Base-by-base conservation (phyloP, 1,284 basidiomycete genomes). In the Rhodofomes roseus region DNA sequence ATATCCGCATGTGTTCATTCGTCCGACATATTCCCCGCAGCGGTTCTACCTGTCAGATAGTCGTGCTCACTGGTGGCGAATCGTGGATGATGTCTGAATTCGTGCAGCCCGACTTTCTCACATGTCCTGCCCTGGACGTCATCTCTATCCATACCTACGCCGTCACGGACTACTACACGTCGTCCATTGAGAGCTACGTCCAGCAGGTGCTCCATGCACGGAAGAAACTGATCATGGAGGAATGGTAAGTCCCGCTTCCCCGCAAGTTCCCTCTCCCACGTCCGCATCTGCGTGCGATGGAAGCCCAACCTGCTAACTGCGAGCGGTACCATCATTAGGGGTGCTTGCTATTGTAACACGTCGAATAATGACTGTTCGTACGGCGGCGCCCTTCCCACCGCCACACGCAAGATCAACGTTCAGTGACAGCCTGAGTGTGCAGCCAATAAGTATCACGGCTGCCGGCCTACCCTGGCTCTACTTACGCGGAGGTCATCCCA, bases 141-240 rank as follows among this genome's bases (percentile, higher is more conserved):
- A 64, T 77, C 63, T 70, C 74, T 6, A 74, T 78, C 20, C 76
- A 78, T 60, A 75, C 76, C 18, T 79, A 78, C 61, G 75, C 74
- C 29, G 67, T 67, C 36, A 69, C 70, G 7, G 73, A 77, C 54
- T 66, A 66, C 34, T 43, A 58, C 12, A 75, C 74, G 8, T 67
- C 66, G 14, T 61, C 59, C 16, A 71, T 77, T 34, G 57, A 70
- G 61, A 62, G 66, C 29, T 70, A 69, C 23, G 68, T 77, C 57
- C 60, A 68, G 55, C 66, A 68, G 48, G 75, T 74, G 0, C 61
- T 69, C 54, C 54, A 60, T 18, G 68, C 70, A 2, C 71, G 73
- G 27, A 76, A 73, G 67, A 71, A 66, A 62, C 60, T 76, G 34
- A 63, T 75, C 43, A 68, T 75, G 63, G 70, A 75, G 58, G 76